Base-by-base conservation (phyloP, 2,329 filamentous ascomycete genomes). In the Exserohilum rostratum region DNA sequence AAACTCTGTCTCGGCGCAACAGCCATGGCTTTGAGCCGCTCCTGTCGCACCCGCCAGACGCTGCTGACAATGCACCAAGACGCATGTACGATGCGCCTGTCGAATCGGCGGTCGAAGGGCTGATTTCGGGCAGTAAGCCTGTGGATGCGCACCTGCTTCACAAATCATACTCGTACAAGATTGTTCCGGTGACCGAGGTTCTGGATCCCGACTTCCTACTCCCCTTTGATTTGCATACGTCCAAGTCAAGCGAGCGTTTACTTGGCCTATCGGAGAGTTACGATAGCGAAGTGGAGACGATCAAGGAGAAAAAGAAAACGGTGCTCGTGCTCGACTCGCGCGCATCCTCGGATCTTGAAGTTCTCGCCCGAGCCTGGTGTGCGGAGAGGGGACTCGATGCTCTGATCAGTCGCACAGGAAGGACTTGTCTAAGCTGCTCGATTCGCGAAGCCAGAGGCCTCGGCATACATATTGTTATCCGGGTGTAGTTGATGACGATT, bases 351-450 rank as follows among this genome's bases (percentile, higher is more conserved):
- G 87, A 85, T 11, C 78, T 89, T 68, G 88, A 91, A 73, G 82
- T 92, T 7, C 76, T 93, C 47, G 87, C 87, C 1, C 80, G 90
- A 44, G 89, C 89, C 1, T 80, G 90, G 61, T 93, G 90, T 69
- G 87, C 89, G 0, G 86, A 90, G 67, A 85, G 83, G 62, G 90
- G 90, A 2, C 87, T 87, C 81, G 89, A 91, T 69, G 89, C 90
- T 18, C 70, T 93, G 15, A 81, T 93, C 58, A 90, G 87, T 57
- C 80, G 88, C 46, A 79, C 82, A 34, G 83, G 85, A 60, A 80
- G 88, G 57, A 89, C 87, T 0, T 93, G 90, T 68, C 73, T 93
- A 31, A 83, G 84, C 3, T 93, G 90, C 73, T 88, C 88, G 35
- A 84, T 93, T 38, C 82, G 90, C 15, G 89, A 93, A 77, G 89